phyloP scores from a whole-genome alignment of 2,329 filamentous ascomycete genomes.

The Chaetomium globosum region DNA sequence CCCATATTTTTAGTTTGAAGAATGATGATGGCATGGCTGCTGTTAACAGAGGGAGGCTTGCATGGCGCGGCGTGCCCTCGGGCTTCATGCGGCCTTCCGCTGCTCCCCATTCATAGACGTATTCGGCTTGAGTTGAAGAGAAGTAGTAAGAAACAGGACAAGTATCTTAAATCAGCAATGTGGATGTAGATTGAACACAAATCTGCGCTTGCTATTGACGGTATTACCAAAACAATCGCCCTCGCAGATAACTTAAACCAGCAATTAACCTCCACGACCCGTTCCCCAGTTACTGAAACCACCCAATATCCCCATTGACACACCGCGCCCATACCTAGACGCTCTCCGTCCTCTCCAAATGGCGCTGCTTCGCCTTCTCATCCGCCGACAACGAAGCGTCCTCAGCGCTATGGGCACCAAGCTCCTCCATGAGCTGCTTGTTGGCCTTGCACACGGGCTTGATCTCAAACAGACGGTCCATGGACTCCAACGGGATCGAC shows the following conservation, averaged over 20 bases:
- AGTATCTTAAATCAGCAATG: background rate
- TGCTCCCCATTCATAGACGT: background rate
- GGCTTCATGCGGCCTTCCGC: background rate
- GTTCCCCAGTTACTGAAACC: background rate
- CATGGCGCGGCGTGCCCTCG: background rate
- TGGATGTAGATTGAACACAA: background rate
- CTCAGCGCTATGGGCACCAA: slow-evolving; percentile 45
- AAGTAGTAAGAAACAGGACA: background rate
- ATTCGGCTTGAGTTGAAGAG: background rate
- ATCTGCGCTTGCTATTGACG: background rate
- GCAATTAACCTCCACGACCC: background rate
- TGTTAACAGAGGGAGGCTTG: background rate
- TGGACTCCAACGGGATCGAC: slow-evolving; percentile 64
- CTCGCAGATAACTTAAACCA: background rate
- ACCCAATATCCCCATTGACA: background rate
- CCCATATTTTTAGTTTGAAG: no score
- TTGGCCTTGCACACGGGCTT: slow-evolving; percentile 52
- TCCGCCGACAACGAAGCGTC: slow-evolving; percentile 22
- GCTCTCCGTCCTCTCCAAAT: slow-evolving; percentile 32
- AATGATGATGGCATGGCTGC: background rate
- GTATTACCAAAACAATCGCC: background rate
- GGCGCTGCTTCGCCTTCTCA: slow-evolving; percentile 28
- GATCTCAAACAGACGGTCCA: slow-evolving; percentile 63
- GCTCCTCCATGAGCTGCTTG: slow-evolving; percentile 48
- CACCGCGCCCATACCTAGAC: slow-evolving; percentile 2